Base-by-base conservation (phyloP, 495 filamentous ascomycete species). In the Ascodesmis nigricans region DNA sequence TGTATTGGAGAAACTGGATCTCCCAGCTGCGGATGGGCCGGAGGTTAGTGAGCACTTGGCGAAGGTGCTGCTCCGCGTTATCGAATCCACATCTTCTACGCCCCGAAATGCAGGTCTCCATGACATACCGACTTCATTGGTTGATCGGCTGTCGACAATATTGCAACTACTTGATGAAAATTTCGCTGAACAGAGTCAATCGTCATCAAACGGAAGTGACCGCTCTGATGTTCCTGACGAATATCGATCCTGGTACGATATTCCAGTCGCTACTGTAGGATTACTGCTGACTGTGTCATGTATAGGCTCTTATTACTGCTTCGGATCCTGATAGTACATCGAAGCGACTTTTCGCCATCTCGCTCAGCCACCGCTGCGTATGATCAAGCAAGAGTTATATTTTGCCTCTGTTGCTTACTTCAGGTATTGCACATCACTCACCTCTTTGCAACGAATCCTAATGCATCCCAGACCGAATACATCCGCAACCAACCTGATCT, bases 51-150 rank as follows among this genome's bases (percentile, higher is more conserved):
- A 50, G 36, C 35, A 39, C 4, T 19, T 52, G 7, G 48, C 48
- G 0, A 19, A 37, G 7, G 48, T 51, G 20, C 35, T 58, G 2
- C 39, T 57, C 7, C 45, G 44, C 7, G 47, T 59, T 10, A 46
- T 59, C 14, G 53, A 58, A 28, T 51, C 53, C 0, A 58, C 56
- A 4, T 35, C 46, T 8, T 49, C 50, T 21, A 53, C 45, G 31
- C 43, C 51, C 15, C 39, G 42, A 13, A 7, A 19, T 4, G 29
- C 27, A 11, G 46, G 36, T 0, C 32, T 41, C 2, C 11, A 33
- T n/a, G 26, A 18, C 1, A 46, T 51, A 8, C 35, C 47, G 22
- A 13, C 35, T 4, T 24, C 36, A 20, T 31, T 51, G 18, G 43
- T 50, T 1, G 47, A 51, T 17, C 52, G 49, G 26, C 2, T 51